These are phyloP conservation scores for Coemansia sp. DNA, from an alignment of 192 early-diverging fungal genomes.

Conservation along the genomic window DNA sequence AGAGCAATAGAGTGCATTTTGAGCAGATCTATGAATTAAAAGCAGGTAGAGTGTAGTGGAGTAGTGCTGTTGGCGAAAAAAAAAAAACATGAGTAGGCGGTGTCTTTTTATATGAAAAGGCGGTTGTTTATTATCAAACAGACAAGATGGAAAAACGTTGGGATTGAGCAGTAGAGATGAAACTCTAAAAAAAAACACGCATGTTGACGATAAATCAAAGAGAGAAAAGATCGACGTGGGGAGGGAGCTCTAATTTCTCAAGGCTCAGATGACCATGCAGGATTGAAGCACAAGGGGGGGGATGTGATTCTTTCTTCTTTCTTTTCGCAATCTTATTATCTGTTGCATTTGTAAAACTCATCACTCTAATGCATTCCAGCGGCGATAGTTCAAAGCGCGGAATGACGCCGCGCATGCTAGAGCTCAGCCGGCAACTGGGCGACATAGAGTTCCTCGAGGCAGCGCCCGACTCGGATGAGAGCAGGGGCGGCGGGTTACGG, in stretches of 20 bases:
- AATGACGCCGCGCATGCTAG: slow-evolving; percentile 46
- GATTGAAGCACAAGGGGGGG: background rate
- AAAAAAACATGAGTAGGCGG: background rate
- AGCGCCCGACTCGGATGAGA: slow-evolving; percentile 4
- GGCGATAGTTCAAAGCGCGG: slow-evolving; percentile 8
- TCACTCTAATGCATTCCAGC: background rate
- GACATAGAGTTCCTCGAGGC: slow-evolving; percentile 35
- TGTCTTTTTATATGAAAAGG: background rate
- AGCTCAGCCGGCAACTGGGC: slow-evolving; percentile 38
- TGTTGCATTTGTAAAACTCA: background rate
- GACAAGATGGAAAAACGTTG: background rate
- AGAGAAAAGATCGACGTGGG: background rate
- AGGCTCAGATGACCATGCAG: background rate
- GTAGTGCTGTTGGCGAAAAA: background rate
- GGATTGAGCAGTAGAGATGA: background rate
- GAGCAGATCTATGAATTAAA: background rate
- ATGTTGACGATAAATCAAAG: background rate
- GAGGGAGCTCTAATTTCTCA: background rate
- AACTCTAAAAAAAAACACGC: background rate
- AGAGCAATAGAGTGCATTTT: background rate
- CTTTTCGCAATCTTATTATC: background rate
- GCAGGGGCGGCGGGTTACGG: background rate
- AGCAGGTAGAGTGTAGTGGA: background rate
- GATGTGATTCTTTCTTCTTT: background rate
- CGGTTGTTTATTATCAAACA: background rate